phyloP scores from a whole-genome alignment of 805 yeast genomes.

The Saccharomyces mikatae region DNA sequence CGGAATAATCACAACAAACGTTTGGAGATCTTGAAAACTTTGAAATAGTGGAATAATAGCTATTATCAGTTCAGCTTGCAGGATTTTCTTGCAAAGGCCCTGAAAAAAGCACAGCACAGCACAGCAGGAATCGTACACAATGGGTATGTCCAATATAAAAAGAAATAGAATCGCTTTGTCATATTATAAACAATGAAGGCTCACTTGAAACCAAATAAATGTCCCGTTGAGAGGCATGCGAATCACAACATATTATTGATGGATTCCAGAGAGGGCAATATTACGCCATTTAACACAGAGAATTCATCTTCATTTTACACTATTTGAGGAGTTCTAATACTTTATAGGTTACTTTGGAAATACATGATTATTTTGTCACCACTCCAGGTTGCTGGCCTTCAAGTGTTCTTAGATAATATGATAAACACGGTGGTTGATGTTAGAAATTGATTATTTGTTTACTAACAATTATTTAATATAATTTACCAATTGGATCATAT shows the following conservation, averaged over 20 bases:
- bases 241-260: not conserved
- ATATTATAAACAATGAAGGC: not conserved
- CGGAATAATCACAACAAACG: not conserved
- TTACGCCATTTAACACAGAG: not conserved
- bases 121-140: not conserved
- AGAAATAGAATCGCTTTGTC: not conserved
- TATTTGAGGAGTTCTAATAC: not conserved
- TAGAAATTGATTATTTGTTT: not conserved
- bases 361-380: not conserved
- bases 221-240: not conserved
- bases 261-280: not conserved
- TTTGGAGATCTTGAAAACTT: not conserved
- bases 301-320: not conserved
- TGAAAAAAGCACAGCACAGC: not conserved
- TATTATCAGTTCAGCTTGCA: not conserved
- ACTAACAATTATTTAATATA: conserved; percentile 2
- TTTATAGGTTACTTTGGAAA: not conserved
- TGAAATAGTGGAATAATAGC: not conserved
- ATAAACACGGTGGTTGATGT: not conserved
- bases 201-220: not conserved
- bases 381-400: no score
- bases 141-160: not conserved
- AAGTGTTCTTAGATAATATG: not conserved
- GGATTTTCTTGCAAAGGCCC: not conserved
- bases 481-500: conserved; percentile 8